These are phyloP conservation scores for Actinomortierella ambigua DNA, from an alignment of 371 early-diverging fungal genomes.

Conservation along the genomic window DNA sequence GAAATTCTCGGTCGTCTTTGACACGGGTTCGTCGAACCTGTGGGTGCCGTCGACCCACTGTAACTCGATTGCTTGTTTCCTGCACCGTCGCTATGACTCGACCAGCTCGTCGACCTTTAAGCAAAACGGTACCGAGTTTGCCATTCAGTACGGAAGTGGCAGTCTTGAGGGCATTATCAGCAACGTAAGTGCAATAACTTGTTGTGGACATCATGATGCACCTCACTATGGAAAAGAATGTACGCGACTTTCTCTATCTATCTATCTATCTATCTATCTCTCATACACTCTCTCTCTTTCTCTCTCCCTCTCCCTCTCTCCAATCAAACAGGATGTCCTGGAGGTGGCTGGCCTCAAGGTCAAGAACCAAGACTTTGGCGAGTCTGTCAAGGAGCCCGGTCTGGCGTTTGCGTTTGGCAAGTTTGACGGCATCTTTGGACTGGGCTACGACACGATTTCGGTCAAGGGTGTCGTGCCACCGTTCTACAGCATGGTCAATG, in stretches of 20 bases:
- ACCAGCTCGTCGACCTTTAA: constrained; percentile 69
- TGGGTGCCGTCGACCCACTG: constrained; percentile 98
- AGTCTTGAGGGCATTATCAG: constrained; percentile 91
- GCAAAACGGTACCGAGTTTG: constrained; percentile 90
- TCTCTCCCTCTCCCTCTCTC: neutral
- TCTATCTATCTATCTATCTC: no score
- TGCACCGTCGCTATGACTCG: constrained; percentile 87
- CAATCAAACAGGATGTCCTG: constrained; percentile 63
- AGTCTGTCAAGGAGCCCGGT: constrained; percentile 92
- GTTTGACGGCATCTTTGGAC: constrained; percentile 94
- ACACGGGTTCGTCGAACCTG: constrained; percentile 94
- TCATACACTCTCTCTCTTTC: no score
- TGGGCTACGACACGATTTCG: constrained; percentile 90
- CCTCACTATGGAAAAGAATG: no score
- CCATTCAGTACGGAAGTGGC: constrained; percentile 91
- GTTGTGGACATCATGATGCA: no score
- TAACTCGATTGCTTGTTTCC: constrained; percentile 91
- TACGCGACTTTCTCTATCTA: no score
- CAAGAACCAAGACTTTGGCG: constrained; percentile 83
- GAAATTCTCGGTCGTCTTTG: constrained; percentile 90
- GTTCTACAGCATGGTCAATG: constrained; percentile 87
- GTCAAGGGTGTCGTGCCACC: constrained; percentile 89
- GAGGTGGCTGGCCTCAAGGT: constrained; percentile 72
- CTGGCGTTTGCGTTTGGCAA: constrained; percentile 83
- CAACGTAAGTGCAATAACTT: constrained; percentile 48